Conservation (phyloP, 192 early-diverging fungal genomes). For the Umbelopsis isabellina region DNA sequence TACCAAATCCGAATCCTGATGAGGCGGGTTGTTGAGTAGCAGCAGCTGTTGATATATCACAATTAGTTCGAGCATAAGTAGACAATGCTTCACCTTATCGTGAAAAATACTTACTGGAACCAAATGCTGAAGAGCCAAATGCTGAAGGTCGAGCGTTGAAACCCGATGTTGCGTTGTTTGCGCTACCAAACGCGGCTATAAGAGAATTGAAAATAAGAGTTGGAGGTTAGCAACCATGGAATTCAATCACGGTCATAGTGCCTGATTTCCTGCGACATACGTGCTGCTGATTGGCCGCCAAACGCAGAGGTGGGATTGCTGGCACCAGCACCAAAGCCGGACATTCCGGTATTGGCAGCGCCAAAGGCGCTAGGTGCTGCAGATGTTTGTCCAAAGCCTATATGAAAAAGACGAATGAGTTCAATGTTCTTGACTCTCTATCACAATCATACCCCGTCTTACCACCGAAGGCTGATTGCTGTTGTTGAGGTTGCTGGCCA, state of each 20-base stretch:
- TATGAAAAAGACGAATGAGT: neutral
- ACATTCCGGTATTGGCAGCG: conserved; percentile 32
- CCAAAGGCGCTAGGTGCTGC: conserved; percentile 29
- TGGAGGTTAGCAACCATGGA: neutral
- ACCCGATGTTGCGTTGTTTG: neutral
- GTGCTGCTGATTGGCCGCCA: conserved; percentile 17
- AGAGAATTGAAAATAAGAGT: neutral
- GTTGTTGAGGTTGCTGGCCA: conserved; percentile 33
- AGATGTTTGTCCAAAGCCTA: conserved; percentile 29
- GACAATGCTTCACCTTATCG: neutral
- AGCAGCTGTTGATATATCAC: conserved; percentile 12
- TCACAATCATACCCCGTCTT: neutral
- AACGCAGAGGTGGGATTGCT: conserved; percentile 12
- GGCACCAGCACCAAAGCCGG: conserved; percentile 37
- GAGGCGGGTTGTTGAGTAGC: conserved; percentile 36
- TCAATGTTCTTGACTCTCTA: neutral
- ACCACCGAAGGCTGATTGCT: conserved; percentile 31
- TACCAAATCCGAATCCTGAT: conserved; percentile 48
- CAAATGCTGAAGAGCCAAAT: conserved; percentile 8
- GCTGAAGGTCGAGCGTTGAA: conserved; percentile 19
- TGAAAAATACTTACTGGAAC: conserved; percentile 7
- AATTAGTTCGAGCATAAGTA: neutral
- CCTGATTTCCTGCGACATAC: conserved; percentile 11
- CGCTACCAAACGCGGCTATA: conserved; percentile 5
- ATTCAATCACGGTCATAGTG: too few relatives aligned